Conservation (phyloP, 2,329 filamentous ascomycete species). For the Grosmannia penicillata region DNA sequence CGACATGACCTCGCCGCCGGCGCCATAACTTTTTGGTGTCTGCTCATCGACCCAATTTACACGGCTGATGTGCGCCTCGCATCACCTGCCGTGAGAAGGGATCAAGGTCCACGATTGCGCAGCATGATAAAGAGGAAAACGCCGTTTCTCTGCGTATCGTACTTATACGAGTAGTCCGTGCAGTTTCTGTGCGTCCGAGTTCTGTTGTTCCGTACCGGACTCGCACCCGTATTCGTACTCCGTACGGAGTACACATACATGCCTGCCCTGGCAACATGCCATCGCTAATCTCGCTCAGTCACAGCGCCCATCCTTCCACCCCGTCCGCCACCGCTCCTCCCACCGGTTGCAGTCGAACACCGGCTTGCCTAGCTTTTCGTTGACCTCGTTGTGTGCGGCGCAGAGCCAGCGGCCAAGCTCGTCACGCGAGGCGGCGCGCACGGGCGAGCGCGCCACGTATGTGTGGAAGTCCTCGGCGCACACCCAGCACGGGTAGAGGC, state of each 20-base stretch:
- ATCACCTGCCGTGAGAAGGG: too few species aligned
- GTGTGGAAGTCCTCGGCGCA: slow-evolving; percentile 83
- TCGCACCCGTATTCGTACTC: background rate
- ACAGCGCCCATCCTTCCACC: slow-evolving; percentile 59
- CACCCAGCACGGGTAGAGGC: slow-evolving; percentile 87
- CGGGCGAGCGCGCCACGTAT: slow-evolving; percentile 63
- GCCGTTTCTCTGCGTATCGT: background rate
- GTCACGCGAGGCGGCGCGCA: slow-evolving; percentile 41
- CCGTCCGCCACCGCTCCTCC: slow-evolving; percentile 90
- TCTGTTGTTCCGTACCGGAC: background rate
- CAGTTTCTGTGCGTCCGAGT: background rate
- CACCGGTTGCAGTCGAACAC: slow-evolving; percentile 80
- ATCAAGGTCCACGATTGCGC: too few species aligned
- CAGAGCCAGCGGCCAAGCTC: slow-evolving; percentile 76
- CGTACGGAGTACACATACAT: background rate
- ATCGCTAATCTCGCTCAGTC: slow-evolving; percentile 24
- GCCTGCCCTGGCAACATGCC: background rate
- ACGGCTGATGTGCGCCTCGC: too few species aligned
- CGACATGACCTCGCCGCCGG: too few species aligned
- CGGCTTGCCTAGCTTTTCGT: slow-evolving; percentile 77
- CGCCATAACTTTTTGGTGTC: too few species aligned
- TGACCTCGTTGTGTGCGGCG: slow-evolving; percentile 76
- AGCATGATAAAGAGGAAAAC: too few species aligned
- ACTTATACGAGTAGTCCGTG: too few species aligned
- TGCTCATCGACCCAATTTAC: too few species aligned